Evolutionary conservation across 225 moss, liverwort and hornwort species (phyloP).

Genomic region (Pseudoscleropodium purum): DNA sequence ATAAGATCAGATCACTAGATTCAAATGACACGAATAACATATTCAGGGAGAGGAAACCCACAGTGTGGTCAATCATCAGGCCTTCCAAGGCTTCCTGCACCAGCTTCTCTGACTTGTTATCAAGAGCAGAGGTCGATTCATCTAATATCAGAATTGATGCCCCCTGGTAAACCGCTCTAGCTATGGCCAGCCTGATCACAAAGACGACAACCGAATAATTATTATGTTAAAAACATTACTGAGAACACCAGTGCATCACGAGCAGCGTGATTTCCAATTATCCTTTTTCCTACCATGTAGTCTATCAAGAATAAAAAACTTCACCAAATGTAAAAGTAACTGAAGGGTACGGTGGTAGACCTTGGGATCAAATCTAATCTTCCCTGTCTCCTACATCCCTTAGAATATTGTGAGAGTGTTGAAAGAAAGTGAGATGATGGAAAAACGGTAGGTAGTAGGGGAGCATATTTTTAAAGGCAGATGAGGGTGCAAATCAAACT

Average conservation of each 20-base stretch:
- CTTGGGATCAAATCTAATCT: not conserved
- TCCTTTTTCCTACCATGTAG: not conserved
- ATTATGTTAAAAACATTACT: not conserved
- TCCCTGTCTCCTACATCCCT: not conserved
- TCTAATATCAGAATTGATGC: slow-evolving; percentile 86
- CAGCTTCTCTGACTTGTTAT: slow-evolving; percentile 90
- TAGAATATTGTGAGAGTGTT: not conserved
- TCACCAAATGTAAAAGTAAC: not conserved
- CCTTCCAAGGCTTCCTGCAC: slow-evolving; percentile 81
- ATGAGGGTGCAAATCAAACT: not conserved
- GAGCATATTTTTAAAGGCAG: not conserved
- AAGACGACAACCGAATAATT: not conserved
- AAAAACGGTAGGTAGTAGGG: not conserved
- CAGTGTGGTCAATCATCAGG: slow-evolving; percentile 75
- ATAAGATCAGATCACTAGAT: not conserved
- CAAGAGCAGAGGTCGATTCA: slow-evolving; percentile 97
- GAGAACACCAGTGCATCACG: not conserved
- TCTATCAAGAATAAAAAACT: not conserved
- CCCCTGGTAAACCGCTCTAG: slow-evolving; percentile 88
- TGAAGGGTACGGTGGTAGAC: not conserved
- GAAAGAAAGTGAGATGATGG: not conserved
- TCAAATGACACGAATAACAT: not conserved
- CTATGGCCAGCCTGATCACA: slow-evolving; percentile 76
- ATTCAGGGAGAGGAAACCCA: slow-evolving; percentile 21
- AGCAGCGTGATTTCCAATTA: not conserved